Percentiles rank a stretch among this genome's conserved stretches.
phyloP scores from a whole-genome alignment of 257 asterid genomes.

The Rauvolfia tetraphylla region DNA sequence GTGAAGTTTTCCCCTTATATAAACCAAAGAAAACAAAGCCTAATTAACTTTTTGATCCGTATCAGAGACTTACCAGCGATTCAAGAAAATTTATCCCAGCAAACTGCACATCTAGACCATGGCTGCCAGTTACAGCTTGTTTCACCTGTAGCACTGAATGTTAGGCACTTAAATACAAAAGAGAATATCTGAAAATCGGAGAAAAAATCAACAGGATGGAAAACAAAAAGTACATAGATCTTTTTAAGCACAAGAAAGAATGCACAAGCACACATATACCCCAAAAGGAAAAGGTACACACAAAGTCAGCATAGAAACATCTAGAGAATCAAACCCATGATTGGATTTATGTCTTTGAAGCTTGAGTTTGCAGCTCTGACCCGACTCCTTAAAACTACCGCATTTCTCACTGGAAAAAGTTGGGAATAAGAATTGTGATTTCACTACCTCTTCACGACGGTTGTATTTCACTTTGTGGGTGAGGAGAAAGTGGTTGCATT shows the following conservation, averaged over 20 bases:
- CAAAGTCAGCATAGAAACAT: not conserved
- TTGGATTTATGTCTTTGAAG: not conserved
- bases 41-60: not conserved
- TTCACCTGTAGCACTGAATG: slow-evolving; percentile 57
- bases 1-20: not conserved
- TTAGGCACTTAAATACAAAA: slow-evolving; percentile 3
- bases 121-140: slow-evolving; percentile 68
- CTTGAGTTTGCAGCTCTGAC: not conserved
- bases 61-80: slow-evolving; percentile 55
- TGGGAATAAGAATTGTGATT: not conserved
- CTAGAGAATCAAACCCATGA: not conserved
- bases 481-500: not conserved
- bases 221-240: not conserved
- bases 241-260: not conserved
- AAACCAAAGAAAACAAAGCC: not conserved
- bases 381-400: not conserved
- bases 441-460: not conserved
- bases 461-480: not conserved
- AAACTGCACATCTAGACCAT: slow-evolving; percentile 71
- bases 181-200: not conserved
- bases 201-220: not conserved
- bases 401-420: not conserved
- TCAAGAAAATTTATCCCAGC: slow-evolving; percentile 73
- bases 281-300: not conserved
- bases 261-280: not conserved